Percentiles rank a stretch among this genome's conserved stretches.
Evolutionary conservation across 768 basidiomycete genomes (phyloP).

Genomic region (Termitomyces titanicus): DNA sequence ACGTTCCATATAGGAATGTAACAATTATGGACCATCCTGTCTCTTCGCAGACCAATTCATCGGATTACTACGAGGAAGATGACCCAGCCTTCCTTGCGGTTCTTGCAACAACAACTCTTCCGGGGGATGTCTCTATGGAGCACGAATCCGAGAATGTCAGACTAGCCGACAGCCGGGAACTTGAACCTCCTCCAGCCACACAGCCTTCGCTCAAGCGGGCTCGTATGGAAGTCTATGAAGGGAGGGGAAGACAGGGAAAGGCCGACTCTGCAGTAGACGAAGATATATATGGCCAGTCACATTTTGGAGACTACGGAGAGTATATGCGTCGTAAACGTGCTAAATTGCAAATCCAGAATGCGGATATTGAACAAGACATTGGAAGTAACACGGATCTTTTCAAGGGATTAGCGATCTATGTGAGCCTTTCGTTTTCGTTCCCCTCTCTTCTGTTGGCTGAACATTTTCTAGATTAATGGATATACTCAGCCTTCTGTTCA

Average conservation of each 20-base stretch:
- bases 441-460: not conserved
- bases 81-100: slow-evolving; percentile 51
- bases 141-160: slow-evolving; percentile 2
- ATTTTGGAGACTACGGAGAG: slow-evolving; percentile 81
- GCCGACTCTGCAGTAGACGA: slow-evolving; percentile 25
- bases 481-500: slow-evolving; percentile 86
- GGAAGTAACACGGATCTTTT: slow-evolving; percentile 52
- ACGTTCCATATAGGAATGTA: slow-evolving; percentile 3
- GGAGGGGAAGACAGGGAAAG: slow-evolving; percentile 13
- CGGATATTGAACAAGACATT: slow-evolving; percentile 25
- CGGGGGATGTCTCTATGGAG: slow-evolving; percentile 36
- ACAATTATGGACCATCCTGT: slow-evolving; percentile 5
- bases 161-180: slow-evolving; percentile 21
- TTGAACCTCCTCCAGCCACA: slow-evolving; percentile 33
- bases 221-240: slow-evolving; percentile 24
- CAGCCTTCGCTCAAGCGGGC: slow-evolving; percentile 41
- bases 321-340: slow-evolving; percentile 91
- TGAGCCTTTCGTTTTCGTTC: slow-evolving; percentile 35
- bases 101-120: slow-evolving; percentile 39
- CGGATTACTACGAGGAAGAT: slow-evolving; percentile 54
- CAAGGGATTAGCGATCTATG: slow-evolving; percentile 75
- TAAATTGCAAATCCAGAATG: slow-evolving; percentile 84
- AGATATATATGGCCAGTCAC: slow-evolving; percentile 69
- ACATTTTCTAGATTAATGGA: slow-evolving; percentile 73
- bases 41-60: slow-evolving; percentile 34